Conservation (phyloP, 768 basidiomycete genomes). For the Dioszegia aurantiaca region DNA sequence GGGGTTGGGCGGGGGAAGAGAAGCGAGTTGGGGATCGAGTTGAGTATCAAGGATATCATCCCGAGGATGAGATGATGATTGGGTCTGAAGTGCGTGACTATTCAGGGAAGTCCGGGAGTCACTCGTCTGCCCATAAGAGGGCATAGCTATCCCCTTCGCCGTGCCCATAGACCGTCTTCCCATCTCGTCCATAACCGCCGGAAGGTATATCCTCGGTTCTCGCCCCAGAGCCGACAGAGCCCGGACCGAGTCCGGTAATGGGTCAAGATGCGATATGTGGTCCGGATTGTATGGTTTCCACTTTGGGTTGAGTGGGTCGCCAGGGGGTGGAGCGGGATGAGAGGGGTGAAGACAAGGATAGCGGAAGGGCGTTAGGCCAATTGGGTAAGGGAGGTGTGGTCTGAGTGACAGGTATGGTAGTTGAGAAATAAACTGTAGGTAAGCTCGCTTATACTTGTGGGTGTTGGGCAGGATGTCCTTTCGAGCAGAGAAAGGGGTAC, state of each 20-base stretch:
- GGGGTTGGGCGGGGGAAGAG: no score
- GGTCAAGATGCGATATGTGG: constrained; percentile 7
- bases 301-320: constrained; percentile 32
- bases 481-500: background rate
- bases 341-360: constrained; percentile 34
- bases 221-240: constrained; percentile 4
- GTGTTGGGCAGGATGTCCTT: no score
- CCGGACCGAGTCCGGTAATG: background rate
- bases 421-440: no score
- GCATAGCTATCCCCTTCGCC: background rate
- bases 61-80: no score
- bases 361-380: constrained; percentile 42
- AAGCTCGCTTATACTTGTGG: no score
- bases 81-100: no score
- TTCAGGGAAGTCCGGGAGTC: no score
- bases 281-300: constrained; percentile 34
- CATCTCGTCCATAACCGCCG: background rate
- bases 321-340: constrained; percentile 33
- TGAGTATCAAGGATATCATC: no score
- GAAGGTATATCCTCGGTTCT: background rate
- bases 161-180: background rate
- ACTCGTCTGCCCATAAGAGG: no score
- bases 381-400: constrained; percentile 23
- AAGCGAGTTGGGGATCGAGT: no score
- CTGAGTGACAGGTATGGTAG: no score